Evolutionary conservation across 2,329 filamentous ascomycete species (phyloP).

Genomic region (Cercospora janseana): DNA sequence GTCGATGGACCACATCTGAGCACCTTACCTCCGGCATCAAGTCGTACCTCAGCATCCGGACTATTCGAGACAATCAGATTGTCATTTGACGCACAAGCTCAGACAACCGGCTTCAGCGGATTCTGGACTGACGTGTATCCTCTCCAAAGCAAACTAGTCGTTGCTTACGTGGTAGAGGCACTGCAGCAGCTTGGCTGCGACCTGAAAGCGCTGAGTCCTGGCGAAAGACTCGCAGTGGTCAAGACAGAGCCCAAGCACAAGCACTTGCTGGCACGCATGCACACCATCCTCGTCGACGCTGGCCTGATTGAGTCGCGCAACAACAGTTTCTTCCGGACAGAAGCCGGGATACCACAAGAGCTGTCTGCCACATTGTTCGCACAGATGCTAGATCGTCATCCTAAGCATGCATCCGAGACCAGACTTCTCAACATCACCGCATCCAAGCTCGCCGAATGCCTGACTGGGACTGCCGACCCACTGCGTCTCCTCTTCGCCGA

Average conservation of each 20-base stretch:
- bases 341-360: not conserved
- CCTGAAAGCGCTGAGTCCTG: not conserved
- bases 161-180: constrained; percentile 14
- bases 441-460: constrained; percentile 10
- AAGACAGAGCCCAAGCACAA: constrained; percentile 4
- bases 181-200: constrained; percentile 17
- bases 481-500: constrained; percentile 14
- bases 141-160: constrained; percentile 5
- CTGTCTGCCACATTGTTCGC: not conserved
- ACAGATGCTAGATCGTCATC: constrained; percentile 9
- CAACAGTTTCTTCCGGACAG: constrained; percentile 9
- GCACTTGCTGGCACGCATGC: constrained; percentile 7
- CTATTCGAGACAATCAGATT: not conserved
- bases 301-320: constrained; percentile 3
- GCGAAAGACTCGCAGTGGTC: constrained; percentile 2
- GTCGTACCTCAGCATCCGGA: not conserved
- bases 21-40: not conserved
- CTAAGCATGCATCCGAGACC: constrained; percentile 15
- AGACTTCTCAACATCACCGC: constrained; percentile 13
- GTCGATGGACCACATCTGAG: no score
- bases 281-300: constrained; percentile 11
- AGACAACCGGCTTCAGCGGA: constrained; percentile 5
- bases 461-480: constrained; percentile 8
- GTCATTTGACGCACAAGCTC: not conserved
- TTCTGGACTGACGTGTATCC: constrained; percentile 16